A percentile compares a stretch with the other conserved stretches of the same genome.
These are phyloP conservation scores for Macaranga tanarius DNA, from an alignment of 441 rosid genomes.

Conservation along the genomic window DNA sequence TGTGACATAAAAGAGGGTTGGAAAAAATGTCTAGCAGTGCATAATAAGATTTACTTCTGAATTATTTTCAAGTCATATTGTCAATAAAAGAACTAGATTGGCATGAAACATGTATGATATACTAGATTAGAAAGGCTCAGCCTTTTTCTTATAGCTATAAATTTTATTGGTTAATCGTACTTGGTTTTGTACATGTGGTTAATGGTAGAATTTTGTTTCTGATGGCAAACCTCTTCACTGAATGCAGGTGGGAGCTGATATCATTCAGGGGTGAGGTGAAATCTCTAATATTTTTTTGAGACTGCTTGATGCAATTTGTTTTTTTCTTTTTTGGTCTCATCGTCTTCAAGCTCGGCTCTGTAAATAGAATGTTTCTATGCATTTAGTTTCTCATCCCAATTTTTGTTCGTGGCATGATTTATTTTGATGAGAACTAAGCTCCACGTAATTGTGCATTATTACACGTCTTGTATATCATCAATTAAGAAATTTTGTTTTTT, in stretches of 20 bases:
- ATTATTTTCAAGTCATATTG: neutral
- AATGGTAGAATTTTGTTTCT: neutral
- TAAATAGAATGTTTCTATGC: conserved; percentile 19
- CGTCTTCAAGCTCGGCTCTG: conserved; percentile 6
- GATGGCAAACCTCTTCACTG: neutral
- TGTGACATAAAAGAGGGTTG: too few species aligned
- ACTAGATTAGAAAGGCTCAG: neutral
- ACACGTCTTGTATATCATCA: conserved; percentile 24
- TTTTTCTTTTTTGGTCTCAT: neutral
- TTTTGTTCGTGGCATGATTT: conserved; percentile 18
- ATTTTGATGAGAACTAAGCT: conserved; percentile 26
- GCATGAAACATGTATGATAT: neutral
- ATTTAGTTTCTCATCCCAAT: conserved; percentile 29
- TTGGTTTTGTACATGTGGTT: neutral
- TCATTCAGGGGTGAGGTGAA: conserved; percentile 5
- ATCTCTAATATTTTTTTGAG: conserved; percentile 1
- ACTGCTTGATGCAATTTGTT: neutral
- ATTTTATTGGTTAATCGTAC: neutral
- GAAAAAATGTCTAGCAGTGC: too few species aligned
- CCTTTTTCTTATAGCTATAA: neutral
- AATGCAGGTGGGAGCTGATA: conserved; percentile 37
- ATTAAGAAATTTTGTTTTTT: conserved; percentile 12
- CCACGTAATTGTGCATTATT: conserved; percentile 23
- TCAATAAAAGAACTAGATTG: neutral
- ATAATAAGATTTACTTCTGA: neutral